phyloP scores from a whole-genome alignment of 169 alveolate genomes.

The Ichthyophthirius multifiliis region DNA sequence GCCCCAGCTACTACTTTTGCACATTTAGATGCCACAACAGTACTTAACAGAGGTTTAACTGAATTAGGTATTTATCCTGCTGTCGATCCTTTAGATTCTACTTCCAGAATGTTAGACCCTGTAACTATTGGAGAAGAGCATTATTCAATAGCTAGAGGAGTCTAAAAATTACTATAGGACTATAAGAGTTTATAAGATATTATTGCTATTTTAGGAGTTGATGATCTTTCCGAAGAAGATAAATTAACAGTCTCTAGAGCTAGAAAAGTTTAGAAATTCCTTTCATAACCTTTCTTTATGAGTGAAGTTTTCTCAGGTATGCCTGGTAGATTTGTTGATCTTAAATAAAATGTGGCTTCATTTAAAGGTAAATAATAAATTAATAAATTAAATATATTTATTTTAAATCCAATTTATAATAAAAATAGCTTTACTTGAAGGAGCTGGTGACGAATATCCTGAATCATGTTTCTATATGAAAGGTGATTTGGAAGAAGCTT shows the following conservation, averaged over 20 bases:
- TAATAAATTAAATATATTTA: not conserved
- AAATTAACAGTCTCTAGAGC: constrained; percentile 96
- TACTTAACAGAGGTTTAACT: constrained; percentile 94
- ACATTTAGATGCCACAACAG: constrained; percentile 97
- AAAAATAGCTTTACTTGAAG: constrained; percentile 84
- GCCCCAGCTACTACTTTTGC: constrained; percentile 99
- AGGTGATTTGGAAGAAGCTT: constrained; percentile 93
- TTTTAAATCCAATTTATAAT: not conserved
- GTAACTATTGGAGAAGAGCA: constrained; percentile 91
- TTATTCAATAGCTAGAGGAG: constrained; percentile 89
- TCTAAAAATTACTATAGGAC: constrained; percentile 94
- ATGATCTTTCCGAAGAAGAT: constrained; percentile 96
- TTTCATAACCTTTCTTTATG: constrained; percentile 97
- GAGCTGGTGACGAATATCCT: constrained; percentile 95
- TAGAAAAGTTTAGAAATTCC: constrained; percentile 93
- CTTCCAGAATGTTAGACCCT: constrained; percentile 94
- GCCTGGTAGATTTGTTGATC: constrained; percentile 93
- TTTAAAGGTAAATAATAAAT: constrained; percentile 48
- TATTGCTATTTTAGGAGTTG: constrained; percentile 96
- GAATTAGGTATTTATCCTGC: constrained; percentile 99
- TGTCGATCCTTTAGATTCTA: constrained; percentile 97
- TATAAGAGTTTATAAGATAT: constrained; percentile 95
- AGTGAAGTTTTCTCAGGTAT: constrained; percentile 96
- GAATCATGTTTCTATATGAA: constrained; percentile 97
- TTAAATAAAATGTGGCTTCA: constrained; percentile 90